Conservation (phyloP, 2,329 filamentous ascomycete genomes). For the Sarocladiaceae sp. region DNA sequence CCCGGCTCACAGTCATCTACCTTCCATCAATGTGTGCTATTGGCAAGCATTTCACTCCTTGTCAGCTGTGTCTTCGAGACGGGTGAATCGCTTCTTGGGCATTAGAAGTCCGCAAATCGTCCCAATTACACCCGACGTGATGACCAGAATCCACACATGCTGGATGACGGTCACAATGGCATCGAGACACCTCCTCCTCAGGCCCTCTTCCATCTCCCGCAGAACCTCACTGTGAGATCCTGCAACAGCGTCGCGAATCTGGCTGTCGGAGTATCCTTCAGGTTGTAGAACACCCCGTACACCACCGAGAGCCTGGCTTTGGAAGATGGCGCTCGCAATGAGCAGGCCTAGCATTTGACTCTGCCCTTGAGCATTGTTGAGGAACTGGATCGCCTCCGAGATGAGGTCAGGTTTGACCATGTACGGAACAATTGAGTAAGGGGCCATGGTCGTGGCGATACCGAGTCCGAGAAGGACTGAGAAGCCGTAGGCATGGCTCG, state of each 20-base stretch:
- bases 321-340: slow-evolving; percentile 14
- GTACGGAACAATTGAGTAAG: slow-evolving; percentile 28
- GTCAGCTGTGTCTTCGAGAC: too few relatives aligned
- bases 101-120: background rate
- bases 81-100: background rate
- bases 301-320: slow-evolving; percentile 8
- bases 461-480: slow-evolving; percentile 36
- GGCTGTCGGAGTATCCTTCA: background rate
- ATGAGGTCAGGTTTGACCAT: slow-evolving; percentile 23
- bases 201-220: background rate
- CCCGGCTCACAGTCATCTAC: too few relatives aligned
- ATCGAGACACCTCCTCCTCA: background rate
- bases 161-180: background rate
- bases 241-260: background rate
- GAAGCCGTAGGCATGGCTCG: slow-evolving; percentile 23
- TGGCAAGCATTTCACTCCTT: too few relatives aligned
- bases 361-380: slow-evolving; percentile 22
- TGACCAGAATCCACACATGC: background rate
- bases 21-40: too few relatives aligned
- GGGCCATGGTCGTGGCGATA: slow-evolving; percentile 25
- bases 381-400: slow-evolving; percentile 27
- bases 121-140: background rate
- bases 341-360: slow-evolving; percentile 12
- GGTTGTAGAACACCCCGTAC: background rate
- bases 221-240: background rate